Evolutionary conservation across 2,329 filamentous ascomycete genomes (phyloP).

Genomic region (Phialophora expanda): DNA sequence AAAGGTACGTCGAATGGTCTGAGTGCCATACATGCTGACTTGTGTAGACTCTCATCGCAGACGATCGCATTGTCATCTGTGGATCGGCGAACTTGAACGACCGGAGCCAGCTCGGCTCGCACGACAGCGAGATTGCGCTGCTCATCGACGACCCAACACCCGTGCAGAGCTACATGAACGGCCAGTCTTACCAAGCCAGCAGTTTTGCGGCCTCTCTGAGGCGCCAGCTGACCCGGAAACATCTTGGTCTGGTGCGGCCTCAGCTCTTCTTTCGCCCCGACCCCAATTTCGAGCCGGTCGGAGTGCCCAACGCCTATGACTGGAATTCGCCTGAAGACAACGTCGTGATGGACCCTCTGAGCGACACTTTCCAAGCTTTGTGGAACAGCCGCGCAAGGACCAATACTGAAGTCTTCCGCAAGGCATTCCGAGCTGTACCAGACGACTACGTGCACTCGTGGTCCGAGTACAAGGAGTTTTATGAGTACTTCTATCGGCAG

Average conservation of each 20-base stretch:
- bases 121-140: conserved; percentile 89
- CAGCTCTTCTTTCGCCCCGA: conserved; percentile 69
- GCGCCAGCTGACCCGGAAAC: conserved; percentile 85
- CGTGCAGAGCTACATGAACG: conserved; percentile 77
- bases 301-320: conserved; percentile 61
- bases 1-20: conserved; percentile 48
- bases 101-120: conserved; percentile 81
- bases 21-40: conserved; percentile 30
- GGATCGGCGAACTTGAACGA: conserved; percentile 93
- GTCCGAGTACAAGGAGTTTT: conserved; percentile 68
- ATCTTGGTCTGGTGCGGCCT: conserved; percentile 77
- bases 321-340: conserved; percentile 56
- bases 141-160: conserved; percentile 82
- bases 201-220: conserved; percentile 81
- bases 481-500: conserved; percentile 63
- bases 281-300: conserved; percentile 63
- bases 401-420: conserved; percentile 66
- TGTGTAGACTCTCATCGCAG: conserved; percentile 70
- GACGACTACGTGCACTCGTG: conserved; percentile 64
- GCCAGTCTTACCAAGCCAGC: conserved; percentile 75
- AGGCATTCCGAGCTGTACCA: conserved; percentile 67
- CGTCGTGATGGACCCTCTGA: conserved; percentile 63
- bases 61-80: conserved; percentile 83
- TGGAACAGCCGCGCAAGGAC: conserved; percentile 65
- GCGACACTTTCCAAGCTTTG: conserved; percentile 58